These are phyloP conservation scores for Citrus maxima DNA, from an alignment of 345 rosid species.

Conservation along the genomic window DNA sequence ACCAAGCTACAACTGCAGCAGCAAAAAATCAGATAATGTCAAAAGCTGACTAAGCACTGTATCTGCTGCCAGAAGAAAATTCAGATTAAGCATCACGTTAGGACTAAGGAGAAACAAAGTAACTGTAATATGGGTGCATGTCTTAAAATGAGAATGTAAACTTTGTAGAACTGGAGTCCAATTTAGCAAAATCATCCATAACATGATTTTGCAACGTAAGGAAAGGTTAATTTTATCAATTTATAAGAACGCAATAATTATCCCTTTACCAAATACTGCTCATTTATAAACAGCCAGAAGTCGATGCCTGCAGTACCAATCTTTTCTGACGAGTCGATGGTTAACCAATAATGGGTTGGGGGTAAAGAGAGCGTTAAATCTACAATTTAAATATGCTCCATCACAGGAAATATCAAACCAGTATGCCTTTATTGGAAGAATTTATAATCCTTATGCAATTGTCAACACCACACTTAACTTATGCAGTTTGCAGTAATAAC, in stretches of 20 bases:
- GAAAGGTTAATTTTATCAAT: not conserved
- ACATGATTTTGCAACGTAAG: not conserved
- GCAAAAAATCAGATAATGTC: not conserved
- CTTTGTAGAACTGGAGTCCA: not conserved
- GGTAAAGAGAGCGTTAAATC: no score
- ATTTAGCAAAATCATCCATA: not conserved
- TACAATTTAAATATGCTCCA: not conserved
- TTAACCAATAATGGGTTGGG: not conserved
- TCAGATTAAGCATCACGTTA: not conserved
- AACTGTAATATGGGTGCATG: not conserved
- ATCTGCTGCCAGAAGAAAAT: not conserved
- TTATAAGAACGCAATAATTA: not conserved
- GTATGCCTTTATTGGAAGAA: conserved; percentile 1
- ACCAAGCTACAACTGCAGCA: conserved; percentile 78
- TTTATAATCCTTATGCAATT: not conserved
- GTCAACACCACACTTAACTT: not conserved
- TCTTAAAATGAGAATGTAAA: not conserved
- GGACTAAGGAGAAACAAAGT: not conserved
- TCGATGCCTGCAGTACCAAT: not conserved
- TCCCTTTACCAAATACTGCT: not conserved
- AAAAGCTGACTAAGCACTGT: not conserved
- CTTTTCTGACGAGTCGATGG: not conserved
- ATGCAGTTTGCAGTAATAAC: not conserved
- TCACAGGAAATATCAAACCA: not conserved
- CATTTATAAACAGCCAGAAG: not conserved